Conservation (phyloP, 75 land plant genomes). For the Picea glauca region DNA sequence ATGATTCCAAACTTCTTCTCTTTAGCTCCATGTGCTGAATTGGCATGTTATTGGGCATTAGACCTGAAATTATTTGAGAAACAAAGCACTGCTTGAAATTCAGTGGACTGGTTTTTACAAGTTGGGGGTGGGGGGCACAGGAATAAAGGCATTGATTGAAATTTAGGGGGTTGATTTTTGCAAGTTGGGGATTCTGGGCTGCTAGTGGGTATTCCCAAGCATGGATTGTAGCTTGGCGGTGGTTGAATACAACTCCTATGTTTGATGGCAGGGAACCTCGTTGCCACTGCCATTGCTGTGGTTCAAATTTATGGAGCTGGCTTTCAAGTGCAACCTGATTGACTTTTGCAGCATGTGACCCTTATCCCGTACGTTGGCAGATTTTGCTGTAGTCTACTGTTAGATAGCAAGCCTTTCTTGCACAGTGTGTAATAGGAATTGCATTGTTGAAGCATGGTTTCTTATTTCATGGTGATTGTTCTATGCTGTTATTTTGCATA, state of each 20-base stretch:
- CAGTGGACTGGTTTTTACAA: background rate
- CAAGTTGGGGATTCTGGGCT: slow-evolving; percentile 21
- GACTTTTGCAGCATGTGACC: slow-evolving; percentile 27
- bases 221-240: slow-evolving; percentile 53
- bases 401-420: background rate
- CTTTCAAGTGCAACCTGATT: slow-evolving; percentile 33
- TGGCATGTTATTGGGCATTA: background rate
- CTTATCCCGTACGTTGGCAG: slow-evolving; percentile 24
- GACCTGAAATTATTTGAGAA: background rate
- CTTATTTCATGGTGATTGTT: background rate
- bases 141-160: background rate
- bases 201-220: slow-evolving; percentile 32
- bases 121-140: background rate
- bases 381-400: background rate
- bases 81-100: background rate
- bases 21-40: background rate
- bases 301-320: slow-evolving; percentile 39
- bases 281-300: slow-evolving; percentile 34
- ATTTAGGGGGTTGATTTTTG: background rate
- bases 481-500: background rate
- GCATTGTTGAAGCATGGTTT: background rate
- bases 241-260: slow-evolving; percentile 23
- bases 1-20: background rate
- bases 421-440: background rate
- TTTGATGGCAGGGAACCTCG: slow-evolving; percentile 18